Evolutionary conservation across 2,329 filamentous ascomycete genomes (phyloP).

Genomic region (Penicillium crustosum): DNA sequence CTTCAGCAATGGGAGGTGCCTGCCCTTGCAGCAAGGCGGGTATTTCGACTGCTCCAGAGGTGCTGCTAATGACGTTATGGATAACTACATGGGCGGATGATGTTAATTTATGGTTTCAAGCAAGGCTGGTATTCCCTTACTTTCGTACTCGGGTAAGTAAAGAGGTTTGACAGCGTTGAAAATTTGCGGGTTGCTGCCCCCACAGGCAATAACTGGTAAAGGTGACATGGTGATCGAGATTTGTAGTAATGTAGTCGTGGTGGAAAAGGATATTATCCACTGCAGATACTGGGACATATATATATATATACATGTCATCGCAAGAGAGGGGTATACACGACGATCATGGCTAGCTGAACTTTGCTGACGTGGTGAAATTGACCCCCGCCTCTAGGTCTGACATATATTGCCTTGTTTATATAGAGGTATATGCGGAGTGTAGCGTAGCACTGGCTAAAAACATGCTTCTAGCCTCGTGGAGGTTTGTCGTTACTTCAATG

Average conservation of each 20-base stretch:
- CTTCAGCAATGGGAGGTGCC: not conserved
- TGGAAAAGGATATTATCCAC: too few relatives aligned
- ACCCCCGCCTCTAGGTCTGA: too few relatives aligned
- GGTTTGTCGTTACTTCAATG: too few relatives aligned
- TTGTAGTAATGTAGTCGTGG: too few relatives aligned
- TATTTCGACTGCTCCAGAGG: not conserved
- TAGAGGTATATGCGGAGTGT: too few relatives aligned
- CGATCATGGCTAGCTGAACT: not conserved
- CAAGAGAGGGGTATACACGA: not conserved
- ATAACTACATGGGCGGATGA: not conserved
- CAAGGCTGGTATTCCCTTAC: too few relatives aligned
- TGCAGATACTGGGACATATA: too few relatives aligned
- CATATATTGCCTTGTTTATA: not conserved
- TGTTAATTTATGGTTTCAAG: not conserved
- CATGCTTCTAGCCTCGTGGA: too few relatives aligned
- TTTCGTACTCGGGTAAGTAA: not conserved
- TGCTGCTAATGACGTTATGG: not conserved
- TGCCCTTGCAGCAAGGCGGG: not conserved
- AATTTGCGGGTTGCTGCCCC: not conserved
- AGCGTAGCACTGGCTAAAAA: too few relatives aligned
- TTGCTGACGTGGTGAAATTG: not conserved
- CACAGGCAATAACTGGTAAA: too few relatives aligned
- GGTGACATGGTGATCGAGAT: too few relatives aligned
- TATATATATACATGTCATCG: too few relatives aligned
- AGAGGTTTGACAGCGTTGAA: slow-evolving; percentile 2